Base-by-base conservation (phyloP, 176 grass and related monocot genomes). In the Rhynchospora pubera region DNA sequence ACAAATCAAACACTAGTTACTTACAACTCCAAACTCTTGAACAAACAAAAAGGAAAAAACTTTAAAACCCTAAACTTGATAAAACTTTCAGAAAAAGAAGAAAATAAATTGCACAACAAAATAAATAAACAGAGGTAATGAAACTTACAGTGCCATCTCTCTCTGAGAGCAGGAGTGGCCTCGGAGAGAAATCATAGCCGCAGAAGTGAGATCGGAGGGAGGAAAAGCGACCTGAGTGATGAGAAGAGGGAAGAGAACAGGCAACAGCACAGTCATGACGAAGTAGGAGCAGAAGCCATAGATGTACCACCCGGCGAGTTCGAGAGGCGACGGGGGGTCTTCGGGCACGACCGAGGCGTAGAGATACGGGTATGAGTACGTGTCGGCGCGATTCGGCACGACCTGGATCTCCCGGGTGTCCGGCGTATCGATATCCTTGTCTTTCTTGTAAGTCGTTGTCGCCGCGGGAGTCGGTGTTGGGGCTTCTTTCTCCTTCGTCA, bases 211-310 rank as follows among this genome's bases (percentile, higher is more conserved):
- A 91, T 91, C 87, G 73, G 87, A 88, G 15, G 58, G 8, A 8
- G 92, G 89, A 83, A 85, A 85, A 39, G 88, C 94, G 56, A 94
- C 87, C 83, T 97, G 90, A 9, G 90, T 89, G 87, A 97, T 80
- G 83, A 97, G 87, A 56, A 89, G 83, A 24, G 94, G 94, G 62
- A 97, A 94, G 0, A 97, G 94, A 28, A 97, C 90, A 0, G 94
- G 94, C 21, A 97, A 57, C 46, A 97, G 90, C 32, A 97, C 88
- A 12, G 87, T 85, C 72, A 89, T 88, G 69, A 97, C 91, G 66
- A 97, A 97, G 90, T 91, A 92, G 23, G 94, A 97, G 92, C 92
- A 89, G 85, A 97, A 90, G 58, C 92, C 85, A 59, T 94, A 97
- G 61, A 94, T 64, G 80, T 94, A 94, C 90, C 90, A 97, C 0